These are phyloP conservation scores for Paracorniculantispora psalliotae DNA, from an alignment of 2,329 filamentous ascomycete species.

Conservation along the genomic window DNA sequence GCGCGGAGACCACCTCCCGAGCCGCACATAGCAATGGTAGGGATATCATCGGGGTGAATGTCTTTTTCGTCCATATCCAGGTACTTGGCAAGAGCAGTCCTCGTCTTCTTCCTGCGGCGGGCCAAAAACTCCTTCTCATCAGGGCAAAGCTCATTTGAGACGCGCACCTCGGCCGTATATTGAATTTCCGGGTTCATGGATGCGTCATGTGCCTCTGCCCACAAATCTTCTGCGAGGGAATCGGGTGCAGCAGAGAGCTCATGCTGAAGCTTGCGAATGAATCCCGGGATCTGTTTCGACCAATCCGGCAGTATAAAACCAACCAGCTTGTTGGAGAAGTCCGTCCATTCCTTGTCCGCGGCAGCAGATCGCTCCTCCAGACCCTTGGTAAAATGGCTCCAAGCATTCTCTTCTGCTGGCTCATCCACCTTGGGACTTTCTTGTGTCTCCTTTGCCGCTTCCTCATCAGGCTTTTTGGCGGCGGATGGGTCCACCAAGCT, in stretches of 20 bases:
- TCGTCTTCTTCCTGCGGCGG: slow-evolving; percentile 63
- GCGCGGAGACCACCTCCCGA: slow-evolving; percentile 89
- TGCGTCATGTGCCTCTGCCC: slow-evolving; percentile 83
- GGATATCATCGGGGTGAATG: slow-evolving; percentile 89
- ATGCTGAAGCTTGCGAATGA: slow-evolving; percentile 75
- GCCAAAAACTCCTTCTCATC: slow-evolving; percentile 74
- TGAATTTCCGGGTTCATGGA: slow-evolving; percentile 80
- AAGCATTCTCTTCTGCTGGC: slow-evolving; percentile 31
- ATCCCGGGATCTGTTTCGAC: slow-evolving; percentile 70
- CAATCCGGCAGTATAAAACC: slow-evolving; percentile 76
- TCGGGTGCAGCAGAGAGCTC: slow-evolving; percentile 85
- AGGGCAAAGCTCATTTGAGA: slow-evolving; percentile 73
- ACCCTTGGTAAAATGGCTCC: slow-evolving; percentile 41
- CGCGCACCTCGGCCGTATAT: slow-evolving; percentile 74
- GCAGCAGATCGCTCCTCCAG: slow-evolving; percentile 51
- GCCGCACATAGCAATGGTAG: slow-evolving; percentile 87
- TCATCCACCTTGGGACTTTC: not conserved
- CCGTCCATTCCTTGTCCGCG: slow-evolving; percentile 51
- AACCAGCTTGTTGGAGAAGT: slow-evolving; percentile 55
- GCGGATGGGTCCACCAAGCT: not conserved
- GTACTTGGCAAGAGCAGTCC: slow-evolving; percentile 74
- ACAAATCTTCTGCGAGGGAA: slow-evolving; percentile 87
- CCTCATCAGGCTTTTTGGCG: not conserved
- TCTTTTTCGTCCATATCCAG: slow-evolving; percentile 71
- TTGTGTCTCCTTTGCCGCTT: not conserved